Conservation (phyloP, 495 filamentous ascomycete genomes). For the Amorphotheca resinae region DNA sequence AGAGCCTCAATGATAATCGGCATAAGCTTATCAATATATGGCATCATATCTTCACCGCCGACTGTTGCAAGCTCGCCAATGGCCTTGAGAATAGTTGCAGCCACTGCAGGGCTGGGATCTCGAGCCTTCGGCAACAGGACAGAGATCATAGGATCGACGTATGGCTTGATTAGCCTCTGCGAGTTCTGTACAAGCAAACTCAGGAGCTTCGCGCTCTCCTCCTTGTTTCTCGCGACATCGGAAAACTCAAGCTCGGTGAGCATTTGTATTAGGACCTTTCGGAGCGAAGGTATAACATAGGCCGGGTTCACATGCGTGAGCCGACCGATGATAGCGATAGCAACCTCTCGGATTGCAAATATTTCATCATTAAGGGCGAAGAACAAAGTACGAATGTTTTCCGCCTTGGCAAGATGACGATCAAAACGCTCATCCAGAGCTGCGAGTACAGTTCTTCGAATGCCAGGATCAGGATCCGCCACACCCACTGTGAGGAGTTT, state of each 20-base stretch:
- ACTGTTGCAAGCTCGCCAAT: conserved; percentile 89
- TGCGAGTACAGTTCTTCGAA: conserved; percentile 73
- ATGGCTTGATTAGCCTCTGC: conserved; percentile 81
- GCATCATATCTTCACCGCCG: conserved; percentile 79
- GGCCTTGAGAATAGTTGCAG: conserved; percentile 82
- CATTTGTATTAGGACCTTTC: conserved; percentile 91
- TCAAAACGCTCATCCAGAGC: conserved; percentile 91
- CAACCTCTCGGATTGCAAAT: conserved; percentile 83
- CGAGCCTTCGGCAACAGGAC: conserved; percentile 80
- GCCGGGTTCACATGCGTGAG: conserved; percentile 86
- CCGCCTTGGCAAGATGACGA: conserved; percentile 82
- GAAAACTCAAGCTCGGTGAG: conserved; percentile 92
- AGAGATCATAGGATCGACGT: conserved; percentile 87
- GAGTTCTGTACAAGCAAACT: conserved; percentile 85
- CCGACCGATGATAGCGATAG: conserved; percentile 90
- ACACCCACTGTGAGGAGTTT: conserved; percentile 89
- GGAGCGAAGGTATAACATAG: conserved; percentile 88
- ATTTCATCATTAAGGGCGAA: conserved; percentile 93
- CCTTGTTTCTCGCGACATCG: conserved; percentile 84
- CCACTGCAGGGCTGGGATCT: conserved; percentile 73
- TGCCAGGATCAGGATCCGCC: conserved; percentile 79
- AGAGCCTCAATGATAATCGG: conserved; percentile 84
- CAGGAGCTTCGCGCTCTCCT: conserved; percentile 88
- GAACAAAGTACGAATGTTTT: conserved; percentile 91
- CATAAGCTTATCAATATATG: conserved; percentile 83